Evolutionary conservation across 495 filamentous ascomycete species (phyloP).

Genomic region (Oidiodendron maius): DNA sequence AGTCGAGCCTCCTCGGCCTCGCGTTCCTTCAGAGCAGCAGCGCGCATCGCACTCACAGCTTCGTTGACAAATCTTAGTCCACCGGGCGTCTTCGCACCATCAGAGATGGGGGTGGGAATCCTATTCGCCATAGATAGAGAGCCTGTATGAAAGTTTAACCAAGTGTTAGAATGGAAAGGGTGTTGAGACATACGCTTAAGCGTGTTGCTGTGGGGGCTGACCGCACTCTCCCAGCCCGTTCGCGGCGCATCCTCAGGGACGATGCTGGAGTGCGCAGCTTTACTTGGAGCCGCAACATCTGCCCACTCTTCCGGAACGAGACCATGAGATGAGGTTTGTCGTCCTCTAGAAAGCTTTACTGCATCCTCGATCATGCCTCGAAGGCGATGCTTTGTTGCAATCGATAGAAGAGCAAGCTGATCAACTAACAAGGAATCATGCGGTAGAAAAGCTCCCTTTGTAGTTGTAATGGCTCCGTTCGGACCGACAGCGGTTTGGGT

Average conservation of each 20-base stretch:
- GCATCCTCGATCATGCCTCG: slow-evolving; percentile 66
- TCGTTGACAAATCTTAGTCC: slow-evolving; percentile 23
- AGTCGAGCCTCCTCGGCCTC: slow-evolving; percentile 42
- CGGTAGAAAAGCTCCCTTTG: slow-evolving; percentile 59
- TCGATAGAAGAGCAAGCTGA: slow-evolving; percentile 67
- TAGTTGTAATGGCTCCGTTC: slow-evolving; percentile 49
- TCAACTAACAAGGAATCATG: slow-evolving; percentile 63
- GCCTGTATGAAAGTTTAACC: slow-evolving; percentile 14
- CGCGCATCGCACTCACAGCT: slow-evolving; percentile 31
- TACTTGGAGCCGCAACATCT: slow-evolving; percentile 51
- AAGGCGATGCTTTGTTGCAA: slow-evolving; percentile 67
- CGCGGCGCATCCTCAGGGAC: slow-evolving; percentile 25
- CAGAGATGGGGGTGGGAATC: slow-evolving; percentile 21
- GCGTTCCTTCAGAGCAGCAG: slow-evolving; percentile 33
- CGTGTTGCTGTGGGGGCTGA: slow-evolving; percentile 27
- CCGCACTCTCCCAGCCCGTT: slow-evolving; percentile 26
- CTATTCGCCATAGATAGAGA: slow-evolving; percentile 15
- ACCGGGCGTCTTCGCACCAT: slow-evolving; percentile 15
- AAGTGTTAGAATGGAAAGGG: background rate
- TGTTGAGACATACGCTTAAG: slow-evolving; percentile 20
- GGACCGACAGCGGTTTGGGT: slow-evolving; percentile 35
- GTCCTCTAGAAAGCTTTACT: slow-evolving; percentile 52
- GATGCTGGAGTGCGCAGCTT: slow-evolving; percentile 25
- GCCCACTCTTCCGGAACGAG: slow-evolving; percentile 62
- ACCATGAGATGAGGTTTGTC: slow-evolving; percentile 68